These are phyloP conservation scores for Boletus subparvulus DNA, from an alignment of 768 basidiomycete species.

Conservation along the genomic window DNA sequence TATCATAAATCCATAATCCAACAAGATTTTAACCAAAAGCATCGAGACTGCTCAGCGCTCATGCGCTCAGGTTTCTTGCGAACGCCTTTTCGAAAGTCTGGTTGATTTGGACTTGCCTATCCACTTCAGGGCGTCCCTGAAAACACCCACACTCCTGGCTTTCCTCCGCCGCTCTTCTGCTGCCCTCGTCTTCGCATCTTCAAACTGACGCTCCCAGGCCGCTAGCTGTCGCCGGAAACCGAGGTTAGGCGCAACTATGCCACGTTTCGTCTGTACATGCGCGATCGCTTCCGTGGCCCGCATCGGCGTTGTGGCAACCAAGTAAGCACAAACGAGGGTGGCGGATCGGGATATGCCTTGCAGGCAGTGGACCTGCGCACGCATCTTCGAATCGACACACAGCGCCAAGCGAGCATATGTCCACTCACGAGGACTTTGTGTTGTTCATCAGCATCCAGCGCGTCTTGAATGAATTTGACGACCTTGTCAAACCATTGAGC, in stretches of 20 bases:
- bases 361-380: constrained; percentile 67
- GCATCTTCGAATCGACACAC: background rate
- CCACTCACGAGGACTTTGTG: constrained; percentile 51
- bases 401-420: background rate
- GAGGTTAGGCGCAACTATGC: constrained; percentile 62
- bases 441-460: constrained; percentile 41
- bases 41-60: background rate
- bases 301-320: constrained; percentile 54
- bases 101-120: constrained; percentile 6
- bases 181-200: constrained; percentile 22
- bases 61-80: background rate
- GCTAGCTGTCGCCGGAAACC: constrained; percentile 64
- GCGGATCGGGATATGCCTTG: constrained; percentile 76
- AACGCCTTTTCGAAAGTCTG: background rate
- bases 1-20: background rate
- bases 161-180: constrained; percentile 17
- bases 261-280: constrained; percentile 54
- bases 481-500: constrained; percentile 46
- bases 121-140: constrained; percentile 18
- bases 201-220: constrained; percentile 33
- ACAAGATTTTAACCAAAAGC: background rate
- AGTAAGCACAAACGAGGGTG: constrained; percentile 73
- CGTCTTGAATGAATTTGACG: constrained; percentile 52
- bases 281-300: constrained; percentile 51
- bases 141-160: constrained; percentile 1